phyloP scores from a whole-genome alignment of 371 early-diverging fungal species.

The Rhizopus sp. region DNA sequence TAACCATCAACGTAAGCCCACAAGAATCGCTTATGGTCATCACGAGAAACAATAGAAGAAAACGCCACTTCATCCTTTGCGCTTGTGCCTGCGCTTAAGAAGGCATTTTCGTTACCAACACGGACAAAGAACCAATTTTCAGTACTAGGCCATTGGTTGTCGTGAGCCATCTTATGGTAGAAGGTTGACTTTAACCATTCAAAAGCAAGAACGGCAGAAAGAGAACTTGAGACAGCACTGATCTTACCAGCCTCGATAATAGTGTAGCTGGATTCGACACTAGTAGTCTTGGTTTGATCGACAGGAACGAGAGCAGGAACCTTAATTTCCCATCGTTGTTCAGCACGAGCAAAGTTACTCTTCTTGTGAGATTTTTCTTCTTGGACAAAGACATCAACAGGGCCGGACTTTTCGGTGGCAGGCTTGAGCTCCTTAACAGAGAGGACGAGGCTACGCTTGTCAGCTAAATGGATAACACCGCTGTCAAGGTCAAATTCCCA shows the following conservation, averaged over 20 bases:
- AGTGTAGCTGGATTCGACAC: conserved; percentile 28
- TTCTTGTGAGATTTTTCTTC: conserved; percentile 37
- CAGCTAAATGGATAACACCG: conserved; percentile 31
- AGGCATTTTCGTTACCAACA: conserved; percentile 36
- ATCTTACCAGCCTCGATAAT: conserved; percentile 41
- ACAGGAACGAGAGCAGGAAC: conserved; percentile 40
- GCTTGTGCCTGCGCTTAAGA: conserved; percentile 33
- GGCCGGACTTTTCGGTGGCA: conserved; percentile 9
- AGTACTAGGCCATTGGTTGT: conserved; percentile 35
- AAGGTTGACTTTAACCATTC: conserved; percentile 39
- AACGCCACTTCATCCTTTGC: conserved; percentile 31
- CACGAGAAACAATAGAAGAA: conserved; percentile 27
- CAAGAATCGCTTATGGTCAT: conserved; percentile 45
- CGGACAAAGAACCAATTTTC: conserved; percentile 48
- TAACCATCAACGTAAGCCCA: conserved; percentile 56
- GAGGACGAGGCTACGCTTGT: conserved; percentile 34
- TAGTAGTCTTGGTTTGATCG: conserved; percentile 13
- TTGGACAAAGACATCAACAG: conserved; percentile 37
- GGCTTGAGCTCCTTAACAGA: conserved; percentile 41
- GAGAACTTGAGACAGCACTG: conserved; percentile 23
- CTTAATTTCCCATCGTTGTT: conserved; percentile 46
- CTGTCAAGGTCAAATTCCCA: conserved; percentile 38
- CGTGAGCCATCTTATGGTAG: conserved; percentile 28
- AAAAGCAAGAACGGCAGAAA: conserved; percentile 31
- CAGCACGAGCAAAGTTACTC: conserved; percentile 30